Evolutionary conservation across 495 filamentous ascomycete genomes (phyloP).

Genomic region (Rhypophila decipiens): DNA sequence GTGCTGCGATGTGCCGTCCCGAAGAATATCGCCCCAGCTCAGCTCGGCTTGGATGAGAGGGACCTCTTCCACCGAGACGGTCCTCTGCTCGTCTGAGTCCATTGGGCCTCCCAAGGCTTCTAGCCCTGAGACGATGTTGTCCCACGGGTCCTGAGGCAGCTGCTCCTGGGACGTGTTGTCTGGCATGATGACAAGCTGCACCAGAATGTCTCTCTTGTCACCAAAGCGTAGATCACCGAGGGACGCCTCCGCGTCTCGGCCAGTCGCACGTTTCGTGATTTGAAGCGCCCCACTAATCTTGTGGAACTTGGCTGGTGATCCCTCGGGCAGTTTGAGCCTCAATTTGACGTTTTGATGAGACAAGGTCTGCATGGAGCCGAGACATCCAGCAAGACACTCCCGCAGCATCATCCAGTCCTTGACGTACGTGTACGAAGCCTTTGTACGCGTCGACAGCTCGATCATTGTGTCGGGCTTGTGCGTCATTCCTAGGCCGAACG

Average conservation of each 20-base stretch:
- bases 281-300: constrained; percentile 97
- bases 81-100: constrained; percentile 80
- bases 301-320: constrained; percentile 94
- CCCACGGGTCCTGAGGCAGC: constrained; percentile 91
- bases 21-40: constrained; percentile 86
- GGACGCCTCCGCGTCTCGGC: constrained; percentile 87
- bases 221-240: constrained; percentile 92
- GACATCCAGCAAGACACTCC: constrained; percentile 91
- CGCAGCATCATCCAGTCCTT: constrained; percentile 99
- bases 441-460: constrained; percentile 89
- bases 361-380: constrained; percentile 87
- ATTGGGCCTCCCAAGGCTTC: constrained; percentile 90
- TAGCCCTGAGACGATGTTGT: constrained; percentile 89
- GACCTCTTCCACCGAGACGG: constrained; percentile 86
- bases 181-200: constrained; percentile 88
- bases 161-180: constrained; percentile 82
- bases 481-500: constrained; percentile 91
- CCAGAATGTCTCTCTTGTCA: constrained; percentile 94
- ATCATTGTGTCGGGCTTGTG: constrained; percentile 99
- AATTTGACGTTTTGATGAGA: constrained; percentile 99
- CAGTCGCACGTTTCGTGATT: constrained; percentile 96
- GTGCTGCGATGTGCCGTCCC: constrained; percentile 84
- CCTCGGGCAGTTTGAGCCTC: constrained; percentile 89
- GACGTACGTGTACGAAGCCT: constrained; percentile 95
- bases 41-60: constrained; percentile 95